A percentile compares a stretch with the other conserved stretches of the same genome.
phyloP scores from a whole-genome alignment of 108 stramenopile species.

The Cyclostephanos tholiformis region DNA sequence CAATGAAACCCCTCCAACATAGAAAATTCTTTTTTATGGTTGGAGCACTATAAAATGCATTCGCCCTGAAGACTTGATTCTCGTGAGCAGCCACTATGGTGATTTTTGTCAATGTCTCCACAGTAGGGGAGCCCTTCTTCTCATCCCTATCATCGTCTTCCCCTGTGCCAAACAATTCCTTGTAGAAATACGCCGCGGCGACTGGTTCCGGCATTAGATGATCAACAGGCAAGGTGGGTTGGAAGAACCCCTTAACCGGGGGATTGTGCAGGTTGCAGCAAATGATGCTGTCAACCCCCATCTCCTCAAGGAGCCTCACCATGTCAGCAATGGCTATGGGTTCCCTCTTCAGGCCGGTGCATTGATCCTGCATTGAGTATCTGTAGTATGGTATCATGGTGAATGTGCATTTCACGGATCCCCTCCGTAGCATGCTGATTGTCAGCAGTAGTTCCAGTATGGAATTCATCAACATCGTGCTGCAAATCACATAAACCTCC shows the following conservation, averaged over 20 bases:
- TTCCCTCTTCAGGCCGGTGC: constrained; percentile 60
- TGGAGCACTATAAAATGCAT: constrained; percentile 72
- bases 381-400: constrained; percentile 93
- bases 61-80: constrained; percentile 84
- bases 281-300: constrained; percentile 90
- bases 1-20: no score
- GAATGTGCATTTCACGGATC: constrained; percentile 79
- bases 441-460: constrained; percentile 83
- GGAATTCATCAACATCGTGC: constrained; percentile 67
- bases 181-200: constrained; percentile 90
- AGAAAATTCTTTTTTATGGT: no score
- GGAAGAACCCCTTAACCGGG: constrained; percentile 71
- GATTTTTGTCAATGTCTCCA: constrained; percentile 38
- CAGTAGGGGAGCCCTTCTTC: background rate
- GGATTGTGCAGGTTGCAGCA: constrained; percentile 83
- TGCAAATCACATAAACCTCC: constrained; percentile 77
- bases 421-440: constrained; percentile 69
- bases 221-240: constrained; percentile 77
- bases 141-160: constrained; percentile 10
- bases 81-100: constrained; percentile 86
- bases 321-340: constrained; percentile 89
- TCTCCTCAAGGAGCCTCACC: constrained; percentile 76
- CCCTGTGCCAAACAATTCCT: constrained; percentile 60
- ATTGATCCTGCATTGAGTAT: constrained; percentile 78
- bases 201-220: constrained; percentile 86